phyloP scores from a whole-genome alignment of 2,329 filamentous ascomycete genomes.

The Verticillium longisporum region DNA sequence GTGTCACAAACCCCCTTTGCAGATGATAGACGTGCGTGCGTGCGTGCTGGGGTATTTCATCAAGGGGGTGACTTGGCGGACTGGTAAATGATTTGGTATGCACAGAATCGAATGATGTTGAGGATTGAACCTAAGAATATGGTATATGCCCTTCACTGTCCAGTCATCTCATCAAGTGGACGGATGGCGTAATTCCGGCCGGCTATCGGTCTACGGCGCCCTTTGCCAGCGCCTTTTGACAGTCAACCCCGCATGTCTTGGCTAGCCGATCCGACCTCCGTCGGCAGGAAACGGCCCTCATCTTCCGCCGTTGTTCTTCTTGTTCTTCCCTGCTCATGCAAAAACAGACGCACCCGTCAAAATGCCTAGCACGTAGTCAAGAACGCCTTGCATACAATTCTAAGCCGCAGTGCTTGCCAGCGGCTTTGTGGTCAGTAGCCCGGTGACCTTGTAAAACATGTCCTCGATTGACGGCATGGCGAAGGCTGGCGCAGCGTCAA shows the following conservation, averaged over 20 bases:
- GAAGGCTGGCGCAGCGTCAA: slow-evolving; percentile 62
- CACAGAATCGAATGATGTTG: not conserved
- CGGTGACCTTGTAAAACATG: slow-evolving; percentile 67
- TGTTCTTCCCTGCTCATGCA: not conserved
- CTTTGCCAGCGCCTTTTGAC: not conserved
- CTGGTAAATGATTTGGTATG: not conserved
- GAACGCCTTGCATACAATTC: not conserved
- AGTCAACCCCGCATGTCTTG: not conserved
- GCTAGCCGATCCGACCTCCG: not conserved
- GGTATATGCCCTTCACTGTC: not conserved
- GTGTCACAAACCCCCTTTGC: too few species aligned
- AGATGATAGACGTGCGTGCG: too few species aligned
- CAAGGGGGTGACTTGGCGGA: not conserved
- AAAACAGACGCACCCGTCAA: not conserved
- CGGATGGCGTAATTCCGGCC: slow-evolving; percentile 24
- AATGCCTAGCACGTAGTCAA: not conserved
- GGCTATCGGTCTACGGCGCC: slow-evolving; percentile 14
- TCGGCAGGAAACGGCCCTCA: not conserved
- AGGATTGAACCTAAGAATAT: not conserved
- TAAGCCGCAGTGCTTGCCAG: slow-evolving; percentile 16
- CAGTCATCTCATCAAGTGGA: not conserved
- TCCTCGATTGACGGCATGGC: slow-evolving; percentile 67
- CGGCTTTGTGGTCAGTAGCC: slow-evolving; percentile 54
- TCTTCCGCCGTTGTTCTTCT: not conserved
- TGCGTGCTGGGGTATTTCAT: too few species aligned